Evolutionary conservation across 345 rosid species (phyloP), one percentile per base, ranked within the genome.

Genomic region (Capsella bursapastoris): DNA sequence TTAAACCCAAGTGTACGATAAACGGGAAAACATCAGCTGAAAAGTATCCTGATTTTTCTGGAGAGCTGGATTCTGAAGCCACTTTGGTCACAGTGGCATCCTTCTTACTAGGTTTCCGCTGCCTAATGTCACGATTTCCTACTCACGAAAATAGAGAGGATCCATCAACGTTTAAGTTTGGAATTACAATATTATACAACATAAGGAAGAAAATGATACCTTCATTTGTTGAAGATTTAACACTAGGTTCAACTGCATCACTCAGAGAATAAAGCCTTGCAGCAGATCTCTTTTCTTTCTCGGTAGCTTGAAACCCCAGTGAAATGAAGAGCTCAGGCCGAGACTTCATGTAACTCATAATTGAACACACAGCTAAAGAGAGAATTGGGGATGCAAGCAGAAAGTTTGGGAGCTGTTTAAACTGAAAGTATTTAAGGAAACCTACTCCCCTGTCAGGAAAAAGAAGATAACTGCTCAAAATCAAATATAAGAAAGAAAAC

Each of bases 381-480:
- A 92, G 77, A 66, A 92, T 81, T 5, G 99, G 99, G 35, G 99
- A 89, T 74, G 97, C 99, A 29, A 92, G 92, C 18, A 95, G 87
- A 88, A 95, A 95, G 81, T 92, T 95, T 57, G 99, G 99, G 79
- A 95, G 69, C 82, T 92, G 97, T 74, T 90, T 92, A 6, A 87
- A 71, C 55, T 86, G 88, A 81, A 95, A 95, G 81, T 90, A 92
- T 63, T 66, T 89, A 83, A 95, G 83, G 86, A 95, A 92, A 34
- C 99, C 99, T 66, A 87, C 96, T 76, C 92, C 88, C 96, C 99
- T 95, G 77, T 70, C 64, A 76, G 18, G 27, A 37, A 72, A 47
- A 58, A 73, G 68, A 31, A 71, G 38, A 13, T 11, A 29, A 37
- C 49, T 57, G 28, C 59, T 52, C 22, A 37, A 43, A 43, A 62